Evolutionary conservation across 75 land plant species (phyloP).

Genomic region (Picea sitchensis): DNA sequence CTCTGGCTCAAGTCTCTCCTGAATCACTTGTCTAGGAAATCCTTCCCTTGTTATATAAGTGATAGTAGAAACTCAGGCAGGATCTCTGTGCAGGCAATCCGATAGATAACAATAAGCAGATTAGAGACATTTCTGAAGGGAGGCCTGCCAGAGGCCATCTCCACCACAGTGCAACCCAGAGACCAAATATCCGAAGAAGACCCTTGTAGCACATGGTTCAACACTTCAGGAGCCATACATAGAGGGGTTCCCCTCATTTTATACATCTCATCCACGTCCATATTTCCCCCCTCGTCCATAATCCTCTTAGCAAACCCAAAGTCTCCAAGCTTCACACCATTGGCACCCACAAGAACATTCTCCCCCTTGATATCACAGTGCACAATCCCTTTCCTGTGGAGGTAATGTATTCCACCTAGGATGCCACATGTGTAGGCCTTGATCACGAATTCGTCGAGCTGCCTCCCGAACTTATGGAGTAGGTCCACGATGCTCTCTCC

Average conservation of each 20-base stretch:
- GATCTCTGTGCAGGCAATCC: no score
- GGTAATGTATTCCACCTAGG: conserved; percentile 27
- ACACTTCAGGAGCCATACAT: no score
- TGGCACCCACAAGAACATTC: conserved; percentile 34
- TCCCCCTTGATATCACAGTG: conserved; percentile 70
- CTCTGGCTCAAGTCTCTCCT: no score
- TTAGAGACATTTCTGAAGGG: no score
- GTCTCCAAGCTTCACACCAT: conserved; percentile 45
- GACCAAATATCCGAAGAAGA: no score
- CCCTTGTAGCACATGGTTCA: no score
- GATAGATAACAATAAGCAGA: no score
- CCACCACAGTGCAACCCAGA: no score
- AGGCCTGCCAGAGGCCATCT: no score
- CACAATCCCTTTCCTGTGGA: conserved; percentile 42
- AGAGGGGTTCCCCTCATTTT: not conserved
- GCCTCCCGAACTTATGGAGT: conserved; percentile 34
- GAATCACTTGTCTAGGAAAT: no score
- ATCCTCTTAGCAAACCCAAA: conserved; percentile 53
- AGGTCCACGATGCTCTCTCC: conserved; percentile 52
- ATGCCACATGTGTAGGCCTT: conserved; percentile 28
- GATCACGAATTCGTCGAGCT: conserved; percentile 29
- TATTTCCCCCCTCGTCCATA: not conserved
- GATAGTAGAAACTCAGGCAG: no score
- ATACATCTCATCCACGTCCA: conserved; percentile 15
- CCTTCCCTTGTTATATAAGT: no score